Evolutionary conservation across 2,329 filamentous ascomycete species (phyloP), one percentile per base, ranked within the genome.

Genomic region (Penicillium freii): DNA sequence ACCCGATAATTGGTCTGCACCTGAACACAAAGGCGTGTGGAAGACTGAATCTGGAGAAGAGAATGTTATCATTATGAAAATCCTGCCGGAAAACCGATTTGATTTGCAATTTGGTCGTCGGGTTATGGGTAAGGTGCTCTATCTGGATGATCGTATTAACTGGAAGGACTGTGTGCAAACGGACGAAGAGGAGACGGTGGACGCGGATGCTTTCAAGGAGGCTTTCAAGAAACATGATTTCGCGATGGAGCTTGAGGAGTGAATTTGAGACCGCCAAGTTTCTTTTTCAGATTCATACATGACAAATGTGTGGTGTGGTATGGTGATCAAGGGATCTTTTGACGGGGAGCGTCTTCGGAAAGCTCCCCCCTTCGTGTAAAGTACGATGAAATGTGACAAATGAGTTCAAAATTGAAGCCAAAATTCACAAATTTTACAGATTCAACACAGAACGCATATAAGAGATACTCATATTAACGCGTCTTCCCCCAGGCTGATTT

Each of bases 171-270:
- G 91, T 64, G 83, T 81, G 33, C 92, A 97, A 77, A 84, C 84
- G 0, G 80, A 87, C 56, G 84, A 84, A 11, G 91, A 96, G 64
- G 94, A 97, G 78, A 86, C 83, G 54, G 80, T 81, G 44, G 92
- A 97, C 72, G 90, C 88, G 2, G 84, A 86, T 53, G 84, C 83
- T 10, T 95, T 97, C 75, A 92, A 93, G 67, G 81, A 83, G 64
- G 87, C 88, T 1, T 99, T 96, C 70, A 87, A 90, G 75, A 80
- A 84, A 33, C 97, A 90, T 82, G 93, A 99, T 74, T 97, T 97
- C 73, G 89, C 90, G 42, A 64, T 81, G 60, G 69, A 76, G 56
- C 69, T 62, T 45, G 60, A 61, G 51, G 49, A 55, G 34, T 59
- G 36, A 51, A 21, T 15, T 21, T 19, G 7, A 25, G 21, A 33